Evolutionary conservation across 305 asterid species (phyloP), one percentile per base, ranked within the genome.

Genomic region (Solanum hybrid): DNA sequence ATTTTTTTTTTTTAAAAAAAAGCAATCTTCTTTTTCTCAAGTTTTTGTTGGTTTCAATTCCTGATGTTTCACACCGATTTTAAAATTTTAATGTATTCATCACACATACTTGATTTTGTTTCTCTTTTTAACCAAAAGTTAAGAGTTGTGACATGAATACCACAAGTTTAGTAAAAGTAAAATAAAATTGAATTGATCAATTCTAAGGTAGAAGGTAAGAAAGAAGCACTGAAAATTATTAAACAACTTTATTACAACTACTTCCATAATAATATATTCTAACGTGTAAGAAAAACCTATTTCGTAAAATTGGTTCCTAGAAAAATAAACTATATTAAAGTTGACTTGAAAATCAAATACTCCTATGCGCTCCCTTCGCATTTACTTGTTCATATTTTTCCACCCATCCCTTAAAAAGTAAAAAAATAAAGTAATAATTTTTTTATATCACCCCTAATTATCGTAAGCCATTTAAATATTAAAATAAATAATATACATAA

Each of bases 1-100:
- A 17, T 7, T 3, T 7, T 0, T 2, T 32, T 76, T 70, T 70
- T 11, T 0, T 0, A 0, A 1, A 13, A 45, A 33, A 45, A n/a
- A 45, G 15, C 14, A 10, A 14, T 29, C n/a, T 29, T 75, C 36
- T 75, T 15, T 33, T 33, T 2, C 45, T 20, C 45, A 33, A 33
- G 45, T n/a, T 38, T 51, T 33, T 78, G 41, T 78, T 78, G 45
- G 29, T 78, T 78, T 12, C 5, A 33, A 33, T 78, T 33, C 2
- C 27, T 78, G 12, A 76, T 78, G 15, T 7, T 33, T 20, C 83
- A 78, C 29, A 10, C 17, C 29, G 17, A 10, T 33, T 33, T 33
- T 78, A 76, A 22, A 22, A 7, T 8, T 20, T 61, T 22, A 61
- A 31, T 31, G 83, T 2, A 20, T 78, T 4, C 15, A 77, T 32